These are phyloP conservation scores for Verruconis gallopava DNA, from an alignment of 2,329 filamentous ascomycete genomes.

Conservation along the genomic window DNA sequence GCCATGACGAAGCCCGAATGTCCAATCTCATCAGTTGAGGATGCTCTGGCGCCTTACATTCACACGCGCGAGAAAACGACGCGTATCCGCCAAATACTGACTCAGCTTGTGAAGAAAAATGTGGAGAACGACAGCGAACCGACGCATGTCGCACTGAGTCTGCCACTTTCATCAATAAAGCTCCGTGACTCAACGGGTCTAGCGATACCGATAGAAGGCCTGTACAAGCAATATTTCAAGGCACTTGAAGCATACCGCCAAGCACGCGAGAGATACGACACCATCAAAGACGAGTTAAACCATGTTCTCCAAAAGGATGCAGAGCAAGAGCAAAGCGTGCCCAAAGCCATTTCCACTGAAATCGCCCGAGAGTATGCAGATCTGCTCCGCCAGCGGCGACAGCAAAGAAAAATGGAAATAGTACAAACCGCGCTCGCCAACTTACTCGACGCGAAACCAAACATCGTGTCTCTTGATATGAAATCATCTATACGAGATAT, in stretches of 20 bases:
- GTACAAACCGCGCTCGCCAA: conserved; percentile 33
- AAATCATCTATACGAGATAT: conserved; percentile 17
- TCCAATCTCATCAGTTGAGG: conserved; percentile 25
- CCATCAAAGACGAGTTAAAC: conserved; percentile 21
- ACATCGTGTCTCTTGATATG: conserved; percentile 17
- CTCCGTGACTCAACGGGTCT: conserved; percentile 25
- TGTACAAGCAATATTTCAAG: conserved; percentile 32
- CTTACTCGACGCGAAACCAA: conserved; percentile 23
- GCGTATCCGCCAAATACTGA: conserved; percentile 21
- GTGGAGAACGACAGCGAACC: conserved; percentile 13
- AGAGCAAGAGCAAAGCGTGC: not conserved
- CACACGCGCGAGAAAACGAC: conserved; percentile 24
- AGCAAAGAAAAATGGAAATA: conserved; percentile 33
- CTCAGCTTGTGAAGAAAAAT: conserved; percentile 12
- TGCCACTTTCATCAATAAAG: conserved; percentile 16
- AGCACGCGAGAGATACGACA: conserved; percentile 27
- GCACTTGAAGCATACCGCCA: conserved; percentile 30
- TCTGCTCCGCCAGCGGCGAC: conserved; percentile 33
- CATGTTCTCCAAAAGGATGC: conserved; percentile 15
- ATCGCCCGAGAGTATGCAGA: conserved; percentile 27
- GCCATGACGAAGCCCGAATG: conserved; percentile 15
- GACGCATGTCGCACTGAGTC: conserved; percentile 21
- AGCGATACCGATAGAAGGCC: conserved; percentile 28
- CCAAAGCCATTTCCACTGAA: not conserved
- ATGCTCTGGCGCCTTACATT: conserved; percentile 23